Conservation (phyloP, 352 stramenopile species). For the Phytophthora fragariae region DNA sequence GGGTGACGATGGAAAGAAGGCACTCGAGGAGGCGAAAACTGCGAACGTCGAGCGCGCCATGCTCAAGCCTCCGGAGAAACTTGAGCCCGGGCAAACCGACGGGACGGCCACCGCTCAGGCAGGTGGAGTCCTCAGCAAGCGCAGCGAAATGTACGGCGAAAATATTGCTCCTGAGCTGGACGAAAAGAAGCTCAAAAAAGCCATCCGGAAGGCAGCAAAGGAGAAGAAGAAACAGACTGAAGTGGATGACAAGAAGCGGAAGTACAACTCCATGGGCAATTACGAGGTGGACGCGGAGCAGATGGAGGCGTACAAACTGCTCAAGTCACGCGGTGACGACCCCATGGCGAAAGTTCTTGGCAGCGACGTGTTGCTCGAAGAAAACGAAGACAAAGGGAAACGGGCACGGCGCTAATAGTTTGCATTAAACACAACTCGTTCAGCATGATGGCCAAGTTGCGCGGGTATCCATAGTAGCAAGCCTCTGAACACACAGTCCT, state of each 20-base stretch:
- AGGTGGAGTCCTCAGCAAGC: conserved; percentile 55
- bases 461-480: conserved; percentile 27
- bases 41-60: conserved; percentile 56
- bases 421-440: conserved; percentile 34
- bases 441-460: conserved; percentile 39
- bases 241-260: conserved; percentile 89
- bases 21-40: conserved; percentile 84
- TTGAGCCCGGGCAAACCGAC: conserved; percentile 23
- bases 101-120: conserved; percentile 18
- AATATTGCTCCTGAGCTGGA: conserved; percentile 79
- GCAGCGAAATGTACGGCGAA: conserved; percentile 92
- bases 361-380: conserved; percentile 57
- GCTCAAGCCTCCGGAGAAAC: conserved; percentile 47
- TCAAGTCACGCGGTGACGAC: conserved; percentile 90
- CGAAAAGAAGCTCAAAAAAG: conserved; percentile 87
- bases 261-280: conserved; percentile 94
- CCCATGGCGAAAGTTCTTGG: conserved; percentile 94
- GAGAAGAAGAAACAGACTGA: conserved; percentile 61
- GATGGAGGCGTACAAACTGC: conserved; percentile 96
- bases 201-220: conserved; percentile 79
- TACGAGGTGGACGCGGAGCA: conserved; percentile 95
- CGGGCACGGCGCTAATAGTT: conserved; percentile 33
- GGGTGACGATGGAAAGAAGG: conserved; percentile 91
- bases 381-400: conserved; percentile 37
- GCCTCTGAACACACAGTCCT: conserved; percentile 22